Conservation (phyloP, 2,329 filamentous ascomycete genomes). For the Lasiodiplodia citricola region DNA sequence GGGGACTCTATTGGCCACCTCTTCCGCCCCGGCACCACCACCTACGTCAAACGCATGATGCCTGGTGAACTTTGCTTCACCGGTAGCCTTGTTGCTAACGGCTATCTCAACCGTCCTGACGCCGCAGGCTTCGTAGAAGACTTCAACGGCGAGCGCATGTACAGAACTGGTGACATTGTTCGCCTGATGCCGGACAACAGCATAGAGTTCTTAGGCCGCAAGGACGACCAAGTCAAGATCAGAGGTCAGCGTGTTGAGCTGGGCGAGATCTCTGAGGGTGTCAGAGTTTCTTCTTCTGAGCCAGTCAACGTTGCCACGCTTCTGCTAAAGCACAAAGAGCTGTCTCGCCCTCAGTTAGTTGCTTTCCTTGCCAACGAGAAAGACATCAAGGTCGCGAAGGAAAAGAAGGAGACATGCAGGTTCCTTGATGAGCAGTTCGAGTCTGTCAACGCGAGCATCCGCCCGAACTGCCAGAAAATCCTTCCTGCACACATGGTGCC, state of each 20-base stretch:
- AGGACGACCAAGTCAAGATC: slow-evolving; percentile 37
- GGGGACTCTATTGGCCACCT: slow-evolving; percentile 36
- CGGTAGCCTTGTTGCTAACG: slow-evolving; percentile 30
- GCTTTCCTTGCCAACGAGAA: slow-evolving; percentile 28
- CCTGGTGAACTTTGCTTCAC: slow-evolving; percentile 31
- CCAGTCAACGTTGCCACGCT: slow-evolving; percentile 11
- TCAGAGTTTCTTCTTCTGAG: slow-evolving; percentile 41
- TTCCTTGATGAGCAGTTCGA: slow-evolving; percentile 29
- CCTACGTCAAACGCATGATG: slow-evolving; percentile 57
- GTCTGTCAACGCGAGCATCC: slow-evolving; percentile 28
- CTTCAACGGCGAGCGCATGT: slow-evolving; percentile 28
- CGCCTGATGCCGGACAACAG: slow-evolving; percentile 29
- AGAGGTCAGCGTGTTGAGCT: slow-evolving; percentile 49
- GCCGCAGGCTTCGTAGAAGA: slow-evolving; percentile 34
- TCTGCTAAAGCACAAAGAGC: slow-evolving; percentile 22
- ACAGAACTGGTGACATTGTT: slow-evolving; percentile 31
- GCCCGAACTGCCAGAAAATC: slow-evolving; percentile 28
- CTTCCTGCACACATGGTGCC: slow-evolving; percentile 49
- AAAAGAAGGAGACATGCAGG: slow-evolving; percentile 29
- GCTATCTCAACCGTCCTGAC: slow-evolving; percentile 35
- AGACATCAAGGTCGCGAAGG: slow-evolving; percentile 24
- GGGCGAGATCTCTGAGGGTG: slow-evolving; percentile 43
- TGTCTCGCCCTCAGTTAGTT: slow-evolving; percentile 11
- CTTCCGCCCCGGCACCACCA: slow-evolving; percentile 37
- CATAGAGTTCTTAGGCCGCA: slow-evolving; percentile 31